Percentiles rank a stretch among this genome's conserved stretches.
phyloP scores from a whole-genome alignment of 192 early-diverging fungal genomes.

The Gamsiella multidivaricata region DNA sequence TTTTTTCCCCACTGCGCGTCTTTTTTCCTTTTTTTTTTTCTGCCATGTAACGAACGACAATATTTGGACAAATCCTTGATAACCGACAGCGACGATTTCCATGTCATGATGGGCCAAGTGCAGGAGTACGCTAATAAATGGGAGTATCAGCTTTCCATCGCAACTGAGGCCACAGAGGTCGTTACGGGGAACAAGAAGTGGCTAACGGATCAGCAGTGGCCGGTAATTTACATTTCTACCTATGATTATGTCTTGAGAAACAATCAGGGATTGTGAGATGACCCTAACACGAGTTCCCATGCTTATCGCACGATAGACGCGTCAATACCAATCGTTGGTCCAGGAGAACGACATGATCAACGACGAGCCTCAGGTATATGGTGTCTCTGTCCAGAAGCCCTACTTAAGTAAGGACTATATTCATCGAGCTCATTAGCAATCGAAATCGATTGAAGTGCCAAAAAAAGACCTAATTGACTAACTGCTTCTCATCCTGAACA shows the following conservation, averaged over 20 bases:
- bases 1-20: no score
- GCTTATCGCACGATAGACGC: neutral
- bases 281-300: neutral
- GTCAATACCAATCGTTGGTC: neutral
- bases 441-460: neutral
- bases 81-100: constrained; percentile 2
- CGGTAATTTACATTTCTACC: no score
- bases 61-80: neutral
- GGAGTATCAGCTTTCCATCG: constrained; percentile 17
- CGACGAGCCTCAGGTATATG: constrained; percentile 27
- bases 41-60: neutral
- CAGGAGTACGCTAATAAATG: constrained; percentile 10
- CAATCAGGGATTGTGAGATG: neutral
- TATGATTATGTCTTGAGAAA: no score
- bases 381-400: constrained; percentile 31
- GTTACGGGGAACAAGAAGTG: constrained; percentile 36
- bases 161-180: constrained; percentile 11
- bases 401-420: constrained; percentile 17
- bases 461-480: neutral
- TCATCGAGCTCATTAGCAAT: neutral
- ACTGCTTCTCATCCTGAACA: neutral
- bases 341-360: constrained; percentile 42
- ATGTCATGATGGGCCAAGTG: constrained; percentile 39
- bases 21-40: neutral
- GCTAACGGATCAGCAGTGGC: neutral